Evolutionary conservation across 495 filamentous ascomycete species (phyloP).

Genomic region (Aspergillus kassunensis): DNA sequence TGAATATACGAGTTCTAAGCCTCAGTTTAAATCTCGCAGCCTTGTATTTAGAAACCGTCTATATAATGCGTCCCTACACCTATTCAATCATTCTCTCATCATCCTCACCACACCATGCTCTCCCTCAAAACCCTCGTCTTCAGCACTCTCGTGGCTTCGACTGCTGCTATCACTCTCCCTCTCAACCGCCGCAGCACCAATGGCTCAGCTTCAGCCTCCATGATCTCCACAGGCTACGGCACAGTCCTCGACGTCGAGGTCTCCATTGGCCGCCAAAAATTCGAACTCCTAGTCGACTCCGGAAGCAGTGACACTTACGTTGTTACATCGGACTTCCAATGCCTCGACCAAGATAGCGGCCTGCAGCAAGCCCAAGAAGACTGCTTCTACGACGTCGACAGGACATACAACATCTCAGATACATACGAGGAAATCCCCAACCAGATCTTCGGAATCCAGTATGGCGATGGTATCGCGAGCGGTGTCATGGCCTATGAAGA

Average conservation of each 20-base stretch:
- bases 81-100: neutral
- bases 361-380: slow-evolving; percentile 34
- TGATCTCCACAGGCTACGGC: neutral
- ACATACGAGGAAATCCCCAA: slow-evolving; percentile 40
- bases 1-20: too few relatives aligned
- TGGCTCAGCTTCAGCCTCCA: neutral
- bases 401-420: slow-evolving; percentile 38
- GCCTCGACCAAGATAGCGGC: slow-evolving; percentile 34
- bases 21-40: too few relatives aligned
- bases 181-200: neutral
- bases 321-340: slow-evolving; percentile 42
- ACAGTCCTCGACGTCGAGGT: slow-evolving; percentile 10
- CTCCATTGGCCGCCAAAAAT: slow-evolving; percentile 29
- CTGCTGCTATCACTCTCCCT: neutral
- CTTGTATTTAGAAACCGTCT: too few relatives aligned
- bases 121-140: neutral
- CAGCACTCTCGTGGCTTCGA: neutral
- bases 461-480: slow-evolving; percentile 52
- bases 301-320: slow-evolving; percentile 62
- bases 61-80: too few relatives aligned
- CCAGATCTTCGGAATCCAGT: slow-evolving; percentile 56
- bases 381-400: slow-evolving; percentile 43
- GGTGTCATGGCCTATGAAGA: slow-evolving; percentile 56
- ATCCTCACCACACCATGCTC: neutral
- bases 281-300: slow-evolving; percentile 55